Evolutionary conservation across 129 eudicot species (phyloP), one percentile per base, ranked within the genome.

Genomic region (Smallanthus sonchifolius): DNA sequence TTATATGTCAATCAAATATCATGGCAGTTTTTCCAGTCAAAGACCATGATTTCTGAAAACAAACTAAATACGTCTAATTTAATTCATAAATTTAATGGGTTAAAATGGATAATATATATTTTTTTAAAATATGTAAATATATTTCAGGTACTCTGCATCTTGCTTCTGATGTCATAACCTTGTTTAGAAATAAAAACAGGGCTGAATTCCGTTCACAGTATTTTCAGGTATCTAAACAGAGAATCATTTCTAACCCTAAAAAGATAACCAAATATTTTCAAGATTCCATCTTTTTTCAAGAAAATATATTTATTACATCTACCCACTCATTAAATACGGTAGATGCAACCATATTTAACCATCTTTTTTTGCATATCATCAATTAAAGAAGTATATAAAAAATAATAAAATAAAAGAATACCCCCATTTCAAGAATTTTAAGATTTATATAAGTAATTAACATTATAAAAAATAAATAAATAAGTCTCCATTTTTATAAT

Each of bases 281-380:
- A 79, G 78, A 79, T 79, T 72, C 77, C 68, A 79, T 52, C 78
- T 62, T 79, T 72, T 79, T 72, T 79, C 83, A 79, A 79, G 78
- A 79, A 79, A 72, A 52, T 64, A 44, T 34, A 79, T 79, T 79
- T 63, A 79, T 79, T 72, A 72, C 68, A 72, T 72, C 83, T 65
- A 42, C 73, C 78, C 68, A 52, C 74, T 72, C 77, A 79, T 79
- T 79, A 63, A 74, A 79, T 79, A 72, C 6, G 83, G 83, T 65
- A 79, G 83, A 72, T 79, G 16, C 78, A 79, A 72, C 82, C 73
- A 72, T 79, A 67, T 76, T 75, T 67, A 64, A 76, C 75, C 67
- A 61, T 68, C 68, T 77, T 34, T 42, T 37, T 54, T 42, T 42
- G 37, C 74, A 16, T 76, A 37, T 17, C 47, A 67, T 67, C 45